Evolutionary conservation across 2,329 filamentous ascomycete species (phyloP), one percentile per base, ranked within the genome.

Genomic region (Phyllosticta citribraziliensis): DNA sequence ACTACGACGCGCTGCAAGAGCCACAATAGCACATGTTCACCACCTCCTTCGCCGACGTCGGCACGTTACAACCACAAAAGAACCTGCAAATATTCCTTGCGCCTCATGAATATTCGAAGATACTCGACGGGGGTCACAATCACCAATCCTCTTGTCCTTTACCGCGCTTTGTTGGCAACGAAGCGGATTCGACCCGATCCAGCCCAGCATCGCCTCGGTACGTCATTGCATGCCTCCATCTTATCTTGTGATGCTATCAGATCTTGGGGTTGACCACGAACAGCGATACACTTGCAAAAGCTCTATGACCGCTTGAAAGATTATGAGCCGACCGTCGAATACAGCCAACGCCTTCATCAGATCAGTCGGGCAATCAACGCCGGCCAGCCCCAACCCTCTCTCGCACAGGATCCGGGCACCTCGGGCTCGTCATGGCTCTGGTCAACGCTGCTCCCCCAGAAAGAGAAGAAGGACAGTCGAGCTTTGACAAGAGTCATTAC

Each of bases 271-370:
- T 53, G 52, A 53, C 52, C 20, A 24, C 52, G 14, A 53, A 66
- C 72, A 71, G 89, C 89, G 5, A 79, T 89, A 51, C 88, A 93
- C 72, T 79, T 93, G 1, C 88, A 89, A 66, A 88, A 89, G 69
- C 79, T 93, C 11, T 93, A 94, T 67, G 77, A 84, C 47, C 81
- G 85, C 2, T 77, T 93, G 51, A 91, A 89, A 69, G 88, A 93
- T 71, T 93, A 94, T 73, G 83, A 87, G 40, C 89, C 89, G 0
- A 82, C 85, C 55, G 67, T 82, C 12, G 87, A 91, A 68, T 92
- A 92, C 70, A 81, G 80, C 30, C 78, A 84, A 64, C 82, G 84
- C 27, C 78, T 94, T 1, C 80, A 81, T 52, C 83, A 84, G 65
- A 78, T 90, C 27, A 80, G 80, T 5, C 72, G 74, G 24, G 70